phyloP scores from a whole-genome alignment of 768 basidiomycete genomes.

The Boletus tylopilopsis region DNA sequence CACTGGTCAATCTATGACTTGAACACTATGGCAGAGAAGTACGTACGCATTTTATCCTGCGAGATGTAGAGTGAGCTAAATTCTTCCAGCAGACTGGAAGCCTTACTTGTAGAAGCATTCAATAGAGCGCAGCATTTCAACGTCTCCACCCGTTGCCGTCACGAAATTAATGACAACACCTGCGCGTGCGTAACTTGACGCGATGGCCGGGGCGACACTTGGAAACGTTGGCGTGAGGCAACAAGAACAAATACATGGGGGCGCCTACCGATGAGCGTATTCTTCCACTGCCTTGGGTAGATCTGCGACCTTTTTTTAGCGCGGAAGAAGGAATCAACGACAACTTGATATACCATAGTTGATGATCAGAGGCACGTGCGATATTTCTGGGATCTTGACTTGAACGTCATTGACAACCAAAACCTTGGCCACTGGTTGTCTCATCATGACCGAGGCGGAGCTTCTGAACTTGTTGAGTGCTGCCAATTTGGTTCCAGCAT shows the following conservation, averaged over 20 bases:
- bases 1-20: constrained; percentile 19
- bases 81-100: constrained; percentile 7
- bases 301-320: constrained; percentile 44
- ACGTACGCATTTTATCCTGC: constrained; percentile 87
- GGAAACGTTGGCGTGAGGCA: constrained; percentile 8
- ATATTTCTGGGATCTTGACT: constrained; percentile 85
- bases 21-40: background rate
- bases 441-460: constrained; percentile 49
- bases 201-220: constrained; percentile 84
- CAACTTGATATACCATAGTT: constrained; percentile 69
- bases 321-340: background rate
- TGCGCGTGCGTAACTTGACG: constrained; percentile 77
- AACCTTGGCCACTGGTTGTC: constrained; percentile 66
- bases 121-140: constrained; percentile 97
- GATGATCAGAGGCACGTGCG: constrained; percentile 89
- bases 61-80: constrained; percentile 12
- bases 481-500: constrained; percentile 71
- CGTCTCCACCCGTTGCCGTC: constrained; percentile 95
- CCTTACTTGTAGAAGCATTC: constrained; percentile 96
- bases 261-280: constrained; percentile 83
- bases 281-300: constrained; percentile 94
- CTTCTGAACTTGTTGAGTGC: constrained; percentile 83
- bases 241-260: background rate
- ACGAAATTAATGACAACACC: constrained; percentile 97
- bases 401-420: constrained; percentile 93